Conservation (phyloP, 805 yeast genomes). For the Aciculoconidium aculeatum region DNA sequence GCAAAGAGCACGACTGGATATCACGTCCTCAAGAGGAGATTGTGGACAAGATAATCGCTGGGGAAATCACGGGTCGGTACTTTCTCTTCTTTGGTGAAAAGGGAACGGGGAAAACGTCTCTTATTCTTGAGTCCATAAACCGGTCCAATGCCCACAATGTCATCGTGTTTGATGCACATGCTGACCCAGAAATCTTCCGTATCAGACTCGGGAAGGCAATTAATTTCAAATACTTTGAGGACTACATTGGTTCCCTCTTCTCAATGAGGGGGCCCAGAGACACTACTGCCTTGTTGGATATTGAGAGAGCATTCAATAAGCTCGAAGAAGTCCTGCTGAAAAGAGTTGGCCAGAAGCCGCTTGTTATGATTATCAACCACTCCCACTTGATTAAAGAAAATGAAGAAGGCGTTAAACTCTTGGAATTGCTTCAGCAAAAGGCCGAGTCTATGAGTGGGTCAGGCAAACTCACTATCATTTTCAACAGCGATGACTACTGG, state of each 20-base stretch:
- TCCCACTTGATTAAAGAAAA: conserved; percentile 72
- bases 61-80: conserved; percentile 62
- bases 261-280: conserved; percentile 82
- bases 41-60: conserved; percentile 60
- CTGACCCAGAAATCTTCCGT: conserved; percentile 79
- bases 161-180: conserved; percentile 73
- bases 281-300: conserved; percentile 74
- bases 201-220: conserved; percentile 71
- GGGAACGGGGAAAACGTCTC: conserved; percentile 80
- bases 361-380: conserved; percentile 66
- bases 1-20: conserved; percentile 52
- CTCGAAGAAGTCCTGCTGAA: conserved; percentile 65
- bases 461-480: conserved; percentile 62
- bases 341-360: conserved; percentile 42
- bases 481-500: conserved; percentile 85
- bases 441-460: conserved; percentile 76
- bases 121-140: conserved; percentile 65
- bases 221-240: conserved; percentile 69
- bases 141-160: conserved; percentile 59
- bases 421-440: conserved; percentile 75
- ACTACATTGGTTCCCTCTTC: conserved; percentile 75
- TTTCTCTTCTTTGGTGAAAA: conserved; percentile 74
- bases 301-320: conserved; percentile 75
- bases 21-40: conserved; percentile 61
- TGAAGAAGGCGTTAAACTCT: conserved; percentile 63